Evolutionary conservation across 495 filamentous ascomycete genomes (phyloP).

Genomic region (Lepraria neglecta): DNA sequence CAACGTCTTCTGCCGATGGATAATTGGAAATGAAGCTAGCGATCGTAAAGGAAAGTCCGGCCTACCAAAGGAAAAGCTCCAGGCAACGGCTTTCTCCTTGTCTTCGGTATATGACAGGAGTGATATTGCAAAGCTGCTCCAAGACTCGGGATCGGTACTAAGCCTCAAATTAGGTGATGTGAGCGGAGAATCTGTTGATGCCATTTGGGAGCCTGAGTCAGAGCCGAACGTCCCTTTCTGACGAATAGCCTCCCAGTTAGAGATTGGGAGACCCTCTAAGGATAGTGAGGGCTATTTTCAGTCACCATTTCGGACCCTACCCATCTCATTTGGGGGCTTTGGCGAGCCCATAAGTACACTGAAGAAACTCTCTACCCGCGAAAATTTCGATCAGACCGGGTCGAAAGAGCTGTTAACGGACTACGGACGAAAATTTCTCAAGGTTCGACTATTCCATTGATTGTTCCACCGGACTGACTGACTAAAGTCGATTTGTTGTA

Average conservation of each 20-base stretch:
- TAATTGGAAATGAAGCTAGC: background rate
- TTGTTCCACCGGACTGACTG: background rate
- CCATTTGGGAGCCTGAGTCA: background rate
- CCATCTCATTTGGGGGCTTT: background rate
- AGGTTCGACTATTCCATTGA: too few species aligned
- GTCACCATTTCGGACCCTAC: background rate
- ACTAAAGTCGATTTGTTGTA: background rate
- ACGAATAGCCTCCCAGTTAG: background rate
- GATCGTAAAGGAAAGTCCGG: background rate
- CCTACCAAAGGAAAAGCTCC: background rate
- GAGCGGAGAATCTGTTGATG: background rate
- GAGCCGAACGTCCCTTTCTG: background rate
- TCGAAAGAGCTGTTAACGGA: background rate
- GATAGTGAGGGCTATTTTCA: background rate
- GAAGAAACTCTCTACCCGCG: background rate
- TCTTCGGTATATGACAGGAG: background rate
- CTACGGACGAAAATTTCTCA: too few species aligned
- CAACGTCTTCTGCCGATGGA: background rate
- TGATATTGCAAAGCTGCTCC: background rate
- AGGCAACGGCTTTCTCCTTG: background rate
- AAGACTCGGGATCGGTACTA: background rate
- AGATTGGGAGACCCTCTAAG: background rate
- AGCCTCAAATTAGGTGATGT: slow-evolving; percentile 2
- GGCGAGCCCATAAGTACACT: background rate
- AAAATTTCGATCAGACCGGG: too few species aligned